Conservation (phyloP, 1,284 basidiomycete genomes). For the Cryptococcus deneoformans region DNA sequence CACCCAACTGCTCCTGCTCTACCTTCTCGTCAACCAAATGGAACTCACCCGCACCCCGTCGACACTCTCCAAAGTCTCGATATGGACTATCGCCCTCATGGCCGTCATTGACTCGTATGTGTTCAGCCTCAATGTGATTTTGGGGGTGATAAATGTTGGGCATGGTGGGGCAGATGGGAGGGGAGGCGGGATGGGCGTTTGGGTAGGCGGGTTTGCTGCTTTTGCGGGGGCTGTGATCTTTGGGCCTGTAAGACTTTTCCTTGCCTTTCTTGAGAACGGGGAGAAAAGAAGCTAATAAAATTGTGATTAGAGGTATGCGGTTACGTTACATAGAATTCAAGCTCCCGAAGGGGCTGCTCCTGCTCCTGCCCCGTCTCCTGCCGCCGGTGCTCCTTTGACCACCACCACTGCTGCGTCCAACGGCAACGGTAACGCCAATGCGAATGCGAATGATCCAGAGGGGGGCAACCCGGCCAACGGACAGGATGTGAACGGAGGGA, state of each 20-base stretch:
- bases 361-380: slow-evolving; percentile 12
- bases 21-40: slow-evolving; percentile 69
- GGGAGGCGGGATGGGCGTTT: slow-evolving; percentile 66
- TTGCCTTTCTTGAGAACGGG: not conserved
- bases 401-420: slow-evolving; percentile 1
- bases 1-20: slow-evolving; percentile 65
- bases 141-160: slow-evolving; percentile 69
- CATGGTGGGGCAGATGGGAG: not conserved
- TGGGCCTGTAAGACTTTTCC: slow-evolving; percentile 38
- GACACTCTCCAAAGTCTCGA: slow-evolving; percentile 69
- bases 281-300: not conserved
- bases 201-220: slow-evolving; percentile 74
- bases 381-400: slow-evolving; percentile 20
- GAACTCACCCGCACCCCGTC: slow-evolving; percentile 72
- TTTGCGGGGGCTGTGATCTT: slow-evolving; percentile 48
- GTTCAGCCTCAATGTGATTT: slow-evolving; percentile 78
- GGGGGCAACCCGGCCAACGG: not conserved
- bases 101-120: slow-evolving; percentile 73
- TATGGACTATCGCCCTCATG: slow-evolving; percentile 76
- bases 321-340: slow-evolving; percentile 75
- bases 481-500: not conserved
- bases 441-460: not conserved
- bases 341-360: slow-evolving; percentile 62
- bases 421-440: not conserved
- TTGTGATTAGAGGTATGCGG: slow-evolving; percentile 67